These are phyloP conservation scores for Geotrichum bryndzae DNA, from an alignment of 1,139 yeast genomes.

Conservation along the genomic window DNA sequence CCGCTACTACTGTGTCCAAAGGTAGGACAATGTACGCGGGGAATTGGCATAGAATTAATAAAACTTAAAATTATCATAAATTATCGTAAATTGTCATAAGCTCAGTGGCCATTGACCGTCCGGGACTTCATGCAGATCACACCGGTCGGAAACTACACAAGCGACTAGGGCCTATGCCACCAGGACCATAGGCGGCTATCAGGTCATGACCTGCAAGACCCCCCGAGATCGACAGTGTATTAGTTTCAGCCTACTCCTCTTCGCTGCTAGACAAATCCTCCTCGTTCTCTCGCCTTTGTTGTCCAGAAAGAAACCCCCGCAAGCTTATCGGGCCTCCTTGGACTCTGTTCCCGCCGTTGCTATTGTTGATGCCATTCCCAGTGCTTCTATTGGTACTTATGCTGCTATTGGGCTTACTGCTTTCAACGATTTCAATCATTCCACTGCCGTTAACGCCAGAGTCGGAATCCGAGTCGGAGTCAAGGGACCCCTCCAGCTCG, in stretches of 20 bases:
- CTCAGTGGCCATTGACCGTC: too few relatives aligned
- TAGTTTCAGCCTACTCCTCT: conserved; percentile 4
- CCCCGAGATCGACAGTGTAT: not conserved
- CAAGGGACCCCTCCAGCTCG: conserved; percentile 6
- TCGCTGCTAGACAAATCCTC: conserved; percentile 16
- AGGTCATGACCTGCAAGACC: too few relatives aligned
- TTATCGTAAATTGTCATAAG: too few relatives aligned
- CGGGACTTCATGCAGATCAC: too few relatives aligned
- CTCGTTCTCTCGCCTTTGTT: conserved; percentile 7
- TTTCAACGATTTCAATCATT: conserved; percentile 13
- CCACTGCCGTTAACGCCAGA: not conserved
- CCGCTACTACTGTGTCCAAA: too few relatives aligned
- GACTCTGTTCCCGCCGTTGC: not conserved
- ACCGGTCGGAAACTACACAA: too few relatives aligned
- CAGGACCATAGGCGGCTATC: too few relatives aligned
- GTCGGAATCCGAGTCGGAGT: conserved; percentile 4
- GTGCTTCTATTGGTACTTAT: not conserved
- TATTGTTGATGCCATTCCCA: not conserved
- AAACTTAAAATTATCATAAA: too few relatives aligned
- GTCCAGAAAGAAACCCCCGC: conserved; percentile 11
- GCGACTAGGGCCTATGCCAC: too few relatives aligned
- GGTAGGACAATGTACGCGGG: too few relatives aligned
- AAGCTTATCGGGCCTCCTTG: conserved; percentile 11
- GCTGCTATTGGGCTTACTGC: not conserved
- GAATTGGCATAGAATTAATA: too few relatives aligned